Evolutionary conservation across 495 filamentous ascomycete genomes (phyloP).

Genomic region (Neurospora hispaniola): DNA sequence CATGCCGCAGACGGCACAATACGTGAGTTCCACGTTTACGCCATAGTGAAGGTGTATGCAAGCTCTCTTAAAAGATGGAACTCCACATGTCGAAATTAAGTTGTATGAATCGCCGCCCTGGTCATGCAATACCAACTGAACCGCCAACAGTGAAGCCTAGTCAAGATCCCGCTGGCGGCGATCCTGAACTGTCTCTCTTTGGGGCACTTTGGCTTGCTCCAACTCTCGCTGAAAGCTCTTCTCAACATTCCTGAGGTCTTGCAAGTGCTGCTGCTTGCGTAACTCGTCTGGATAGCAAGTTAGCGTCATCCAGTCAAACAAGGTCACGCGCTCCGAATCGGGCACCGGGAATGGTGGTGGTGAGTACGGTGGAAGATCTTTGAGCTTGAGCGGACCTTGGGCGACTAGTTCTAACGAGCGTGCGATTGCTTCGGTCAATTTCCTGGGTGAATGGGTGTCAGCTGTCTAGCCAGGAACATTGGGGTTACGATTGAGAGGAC

Average conservation of each 20-base stretch:
- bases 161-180: not conserved
- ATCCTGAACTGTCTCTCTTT: not conserved
- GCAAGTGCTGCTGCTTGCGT: slow-evolving; percentile 10
- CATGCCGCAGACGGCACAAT: not conserved
- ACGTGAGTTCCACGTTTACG: not conserved
- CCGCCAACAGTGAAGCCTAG: not conserved
- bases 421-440: slow-evolving; percentile 14
- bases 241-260: not conserved
- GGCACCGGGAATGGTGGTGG: slow-evolving; percentile 20
- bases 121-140: not conserved
- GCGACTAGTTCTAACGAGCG: slow-evolving; percentile 6
- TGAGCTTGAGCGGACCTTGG: slow-evolving; percentile 15
- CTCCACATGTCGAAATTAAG: not conserved
- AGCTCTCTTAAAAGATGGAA: not conserved
- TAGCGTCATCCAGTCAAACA: slow-evolving; percentile 30
- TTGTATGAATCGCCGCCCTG: not conserved
- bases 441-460: slow-evolving; percentile 8
- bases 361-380: slow-evolving; percentile 18
- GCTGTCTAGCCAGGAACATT: not conserved
- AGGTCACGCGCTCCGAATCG: slow-evolving; percentile 17
- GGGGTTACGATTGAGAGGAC: not conserved
- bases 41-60: not conserved
- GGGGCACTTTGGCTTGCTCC: not conserved
- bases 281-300: slow-evolving; percentile 25
- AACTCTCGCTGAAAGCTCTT: not conserved